Conservation (phyloP, 768 basidiomycete species). For the Trametes villosa region DNA sequence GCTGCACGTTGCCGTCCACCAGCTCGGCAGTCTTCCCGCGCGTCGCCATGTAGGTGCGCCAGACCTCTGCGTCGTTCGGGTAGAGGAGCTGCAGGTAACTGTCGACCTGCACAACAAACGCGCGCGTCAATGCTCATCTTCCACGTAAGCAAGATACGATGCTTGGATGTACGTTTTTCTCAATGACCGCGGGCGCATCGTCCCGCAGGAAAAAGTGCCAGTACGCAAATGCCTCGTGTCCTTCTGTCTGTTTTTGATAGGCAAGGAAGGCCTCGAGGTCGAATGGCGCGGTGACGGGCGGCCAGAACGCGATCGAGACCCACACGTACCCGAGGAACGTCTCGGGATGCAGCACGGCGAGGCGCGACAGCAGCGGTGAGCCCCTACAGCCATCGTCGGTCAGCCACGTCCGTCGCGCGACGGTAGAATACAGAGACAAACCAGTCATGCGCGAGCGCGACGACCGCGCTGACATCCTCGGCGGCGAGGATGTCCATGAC, state of each 20-base stretch:
- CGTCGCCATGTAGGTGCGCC: background rate
- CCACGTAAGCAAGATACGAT: background rate
- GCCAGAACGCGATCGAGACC: slow-evolving; percentile 37
- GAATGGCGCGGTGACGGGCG: slow-evolving; percentile 17
- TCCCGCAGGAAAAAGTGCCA: background rate
- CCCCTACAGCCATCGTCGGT: slow-evolving; percentile 37
- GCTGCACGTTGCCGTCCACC: background rate
- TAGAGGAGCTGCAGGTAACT: background rate
- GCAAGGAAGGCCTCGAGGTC: background rate
- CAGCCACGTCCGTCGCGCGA: background rate
- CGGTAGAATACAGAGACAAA: slow-evolving; percentile 8
- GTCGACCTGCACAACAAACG: too few relatives aligned
- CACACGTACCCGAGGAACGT: slow-evolving; percentile 46
- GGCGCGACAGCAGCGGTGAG: slow-evolving; percentile 33
- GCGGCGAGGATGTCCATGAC: slow-evolving; percentile 40
- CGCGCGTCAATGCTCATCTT: background rate
- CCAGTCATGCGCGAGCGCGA: slow-evolving; percentile 42
- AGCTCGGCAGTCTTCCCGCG: background rate
- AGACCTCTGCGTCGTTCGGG: background rate
- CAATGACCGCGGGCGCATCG: background rate
- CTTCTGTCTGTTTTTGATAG: background rate
- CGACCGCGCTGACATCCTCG: slow-evolving; percentile 30
- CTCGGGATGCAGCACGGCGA: slow-evolving; percentile 41
- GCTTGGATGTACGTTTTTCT: background rate
- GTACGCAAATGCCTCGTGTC: background rate